phyloP scores from a whole-genome alignment of 306 rosid species.

The Vigna nakashimae region DNA sequence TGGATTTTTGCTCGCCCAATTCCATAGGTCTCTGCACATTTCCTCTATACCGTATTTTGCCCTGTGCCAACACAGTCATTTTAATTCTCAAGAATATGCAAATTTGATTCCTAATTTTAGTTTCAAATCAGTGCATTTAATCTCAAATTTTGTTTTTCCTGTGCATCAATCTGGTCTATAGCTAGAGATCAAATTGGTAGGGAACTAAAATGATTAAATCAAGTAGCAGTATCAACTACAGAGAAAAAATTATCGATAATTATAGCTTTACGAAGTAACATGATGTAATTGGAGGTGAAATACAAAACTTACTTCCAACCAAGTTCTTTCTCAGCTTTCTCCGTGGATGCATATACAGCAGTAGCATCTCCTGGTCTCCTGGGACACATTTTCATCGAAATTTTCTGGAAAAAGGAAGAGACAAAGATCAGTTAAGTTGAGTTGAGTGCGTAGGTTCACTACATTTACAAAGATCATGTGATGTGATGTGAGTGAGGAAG shows the following conservation, averaged over 20 bases:
- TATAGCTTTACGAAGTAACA: too few species aligned
- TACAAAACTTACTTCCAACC: constrained; percentile 72
- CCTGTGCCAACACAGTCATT: constrained; percentile 19
- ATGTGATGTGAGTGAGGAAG: background rate
- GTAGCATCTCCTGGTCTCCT: constrained; percentile 92
- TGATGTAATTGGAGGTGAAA: too few species aligned
- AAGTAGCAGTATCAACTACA: too few species aligned
- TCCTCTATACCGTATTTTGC: constrained; percentile 64
- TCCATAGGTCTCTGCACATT: constrained; percentile 95
- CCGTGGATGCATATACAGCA: constrained; percentile 77
- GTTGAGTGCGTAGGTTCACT: background rate
- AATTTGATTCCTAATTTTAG: too few species aligned
- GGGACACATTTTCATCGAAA: constrained; percentile 65
- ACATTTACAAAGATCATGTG: background rate
- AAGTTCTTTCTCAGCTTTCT: constrained; percentile 78
- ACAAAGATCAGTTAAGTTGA: background rate
- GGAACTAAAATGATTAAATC: too few species aligned
- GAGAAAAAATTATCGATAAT: too few species aligned
- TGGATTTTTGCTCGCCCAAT: constrained; percentile 84
- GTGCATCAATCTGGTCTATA: too few species aligned
- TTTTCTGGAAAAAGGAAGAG: constrained; percentile 56
- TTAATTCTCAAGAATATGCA: background rate
- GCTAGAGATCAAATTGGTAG: too few species aligned
- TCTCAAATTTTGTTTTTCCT: too few species aligned
- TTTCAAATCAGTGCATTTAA: too few species aligned